These are phyloP conservation scores for Tuber indicum DNA, from an alignment of 495 filamentous ascomycete genomes.

Conservation along the genomic window DNA sequence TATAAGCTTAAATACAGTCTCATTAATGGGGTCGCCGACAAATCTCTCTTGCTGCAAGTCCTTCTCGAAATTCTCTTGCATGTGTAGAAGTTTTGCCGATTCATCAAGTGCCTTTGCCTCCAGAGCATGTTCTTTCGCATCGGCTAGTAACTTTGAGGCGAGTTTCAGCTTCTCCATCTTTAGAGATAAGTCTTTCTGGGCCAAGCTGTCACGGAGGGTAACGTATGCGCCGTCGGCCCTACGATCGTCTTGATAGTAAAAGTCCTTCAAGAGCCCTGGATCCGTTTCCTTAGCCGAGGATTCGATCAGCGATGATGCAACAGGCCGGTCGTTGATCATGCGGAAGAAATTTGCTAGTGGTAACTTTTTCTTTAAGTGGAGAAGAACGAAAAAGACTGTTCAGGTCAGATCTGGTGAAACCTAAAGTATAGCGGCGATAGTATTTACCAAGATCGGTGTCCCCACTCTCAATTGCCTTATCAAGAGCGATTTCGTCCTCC, in stretches of 20 bases:
- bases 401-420: background rate
- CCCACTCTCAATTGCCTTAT: constrained; percentile 93
- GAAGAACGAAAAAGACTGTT: constrained; percentile 70
- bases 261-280: constrained; percentile 77
- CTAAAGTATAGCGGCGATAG: background rate
- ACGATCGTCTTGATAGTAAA: constrained; percentile 97
- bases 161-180: constrained; percentile 77
- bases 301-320: constrained; percentile 84
- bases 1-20: constrained; percentile 80
- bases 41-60: constrained; percentile 64
- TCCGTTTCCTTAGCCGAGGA: constrained; percentile 70
- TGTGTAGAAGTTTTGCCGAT: constrained; percentile 65
- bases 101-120: constrained; percentile 73
- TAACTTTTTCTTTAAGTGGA: constrained; percentile 83
- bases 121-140: constrained; percentile 71
- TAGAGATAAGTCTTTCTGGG: constrained; percentile 35
- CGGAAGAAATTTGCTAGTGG: constrained; percentile 89
- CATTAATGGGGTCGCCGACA: constrained; percentile 75
- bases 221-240: constrained; percentile 82
- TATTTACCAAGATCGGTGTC: constrained; percentile 67
- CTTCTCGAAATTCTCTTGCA: constrained; percentile 77
- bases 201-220: constrained; percentile 63
- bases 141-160: constrained; percentile 70
- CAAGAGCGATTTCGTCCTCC: constrained; percentile 88
- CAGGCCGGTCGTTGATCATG: constrained; percentile 76